Evolutionary conservation across 1,284 basidiomycete species (phyloP).

Genomic region (Ustilago lituana): DNA sequence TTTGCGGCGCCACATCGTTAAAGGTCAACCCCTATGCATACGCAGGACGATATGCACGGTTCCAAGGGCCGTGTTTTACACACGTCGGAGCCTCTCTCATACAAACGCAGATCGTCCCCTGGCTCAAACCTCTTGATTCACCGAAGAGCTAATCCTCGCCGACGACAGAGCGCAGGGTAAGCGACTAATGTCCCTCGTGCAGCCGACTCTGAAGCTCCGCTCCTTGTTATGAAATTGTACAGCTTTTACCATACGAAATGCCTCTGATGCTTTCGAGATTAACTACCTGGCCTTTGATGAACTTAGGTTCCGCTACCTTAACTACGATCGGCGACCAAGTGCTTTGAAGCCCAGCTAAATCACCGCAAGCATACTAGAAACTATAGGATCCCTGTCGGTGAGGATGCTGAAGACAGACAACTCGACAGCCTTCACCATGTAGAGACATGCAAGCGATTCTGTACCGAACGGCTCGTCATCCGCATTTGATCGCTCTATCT

Average conservation of each 20-base stretch:
- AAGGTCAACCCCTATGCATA: neutral
- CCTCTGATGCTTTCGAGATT: slow-evolving; percentile 6
- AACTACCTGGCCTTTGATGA: neutral
- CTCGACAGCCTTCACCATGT: no score
- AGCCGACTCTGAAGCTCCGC: no score
- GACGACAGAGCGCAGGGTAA: slow-evolving; percentile 1
- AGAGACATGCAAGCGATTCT: slow-evolving; percentile 4
- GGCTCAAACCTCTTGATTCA: slow-evolving; percentile 14
- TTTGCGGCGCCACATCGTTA: slow-evolving; percentile 4
- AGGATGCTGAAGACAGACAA: no score
- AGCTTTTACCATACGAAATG: slow-evolving; percentile 8
- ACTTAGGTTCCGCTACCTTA: slow-evolving; percentile 7
- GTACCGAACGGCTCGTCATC: no score
- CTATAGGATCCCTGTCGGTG: neutral
- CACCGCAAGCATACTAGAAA: neutral
- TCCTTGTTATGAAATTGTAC: no score
- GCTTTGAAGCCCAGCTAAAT: slow-evolving; percentile 3
- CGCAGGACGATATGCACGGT: neutral
- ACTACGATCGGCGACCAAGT: slow-evolving; percentile 4
- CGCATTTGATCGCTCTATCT: no score
- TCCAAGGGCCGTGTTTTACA: slow-evolving; percentile 11
- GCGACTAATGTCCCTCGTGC: no score
- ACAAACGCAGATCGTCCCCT: neutral
- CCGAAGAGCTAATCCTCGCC: neutral
- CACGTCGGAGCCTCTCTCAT: neutral